These are phyloP conservation scores for Ramularia endophylla DNA, from an alignment of 2,329 filamentous ascomycete genomes.

Conservation along the genomic window DNA sequence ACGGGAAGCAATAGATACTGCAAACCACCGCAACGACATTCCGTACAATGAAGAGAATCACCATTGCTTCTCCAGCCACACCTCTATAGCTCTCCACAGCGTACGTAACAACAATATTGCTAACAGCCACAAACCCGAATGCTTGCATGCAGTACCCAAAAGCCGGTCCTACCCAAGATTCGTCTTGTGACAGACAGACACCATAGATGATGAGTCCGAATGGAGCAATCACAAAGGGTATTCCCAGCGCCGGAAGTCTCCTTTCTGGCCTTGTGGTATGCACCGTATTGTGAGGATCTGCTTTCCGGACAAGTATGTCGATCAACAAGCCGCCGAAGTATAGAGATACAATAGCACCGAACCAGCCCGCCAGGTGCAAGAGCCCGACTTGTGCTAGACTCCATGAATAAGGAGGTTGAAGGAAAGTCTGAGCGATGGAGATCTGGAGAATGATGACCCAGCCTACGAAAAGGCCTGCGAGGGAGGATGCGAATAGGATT, in stretches of 20 bases:
- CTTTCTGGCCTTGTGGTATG: slow-evolving; percentile 21
- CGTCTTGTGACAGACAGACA: slow-evolving; percentile 18
- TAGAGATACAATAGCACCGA: slow-evolving; percentile 19
- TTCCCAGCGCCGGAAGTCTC: slow-evolving; percentile 22
- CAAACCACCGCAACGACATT: slow-evolving; percentile 25
- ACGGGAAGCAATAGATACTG: slow-evolving; percentile 19
- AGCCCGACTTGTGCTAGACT: slow-evolving; percentile 17
- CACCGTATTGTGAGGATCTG: slow-evolving; percentile 9
- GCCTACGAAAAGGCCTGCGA: slow-evolving; percentile 24
- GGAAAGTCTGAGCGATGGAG: slow-evolving; percentile 18
- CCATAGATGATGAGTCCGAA: slow-evolving; percentile 30
- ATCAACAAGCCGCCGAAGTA: slow-evolving; percentile 26
- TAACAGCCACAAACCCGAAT: slow-evolving; percentile 27
- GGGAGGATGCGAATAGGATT: slow-evolving; percentile 18
- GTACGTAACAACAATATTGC: slow-evolving; percentile 27
- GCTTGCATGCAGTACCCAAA: slow-evolving; percentile 28
- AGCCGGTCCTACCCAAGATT: slow-evolving; percentile 18
- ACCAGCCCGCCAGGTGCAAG: slow-evolving; percentile 22
- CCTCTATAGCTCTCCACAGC: slow-evolving; percentile 25
- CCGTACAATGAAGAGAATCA: slow-evolving; percentile 27
- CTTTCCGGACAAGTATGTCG: slow-evolving; percentile 12
- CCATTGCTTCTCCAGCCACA: slow-evolving; percentile 26
- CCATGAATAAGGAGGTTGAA: slow-evolving; percentile 18
- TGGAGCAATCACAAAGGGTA: slow-evolving; percentile 26
- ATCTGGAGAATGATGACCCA: slow-evolving; percentile 26